Evolutionary conservation across 106 monocot genomes (phyloP), one percentile per base, ranked within the genome.

Genomic region (Phalaenopsis equestris): DNA sequence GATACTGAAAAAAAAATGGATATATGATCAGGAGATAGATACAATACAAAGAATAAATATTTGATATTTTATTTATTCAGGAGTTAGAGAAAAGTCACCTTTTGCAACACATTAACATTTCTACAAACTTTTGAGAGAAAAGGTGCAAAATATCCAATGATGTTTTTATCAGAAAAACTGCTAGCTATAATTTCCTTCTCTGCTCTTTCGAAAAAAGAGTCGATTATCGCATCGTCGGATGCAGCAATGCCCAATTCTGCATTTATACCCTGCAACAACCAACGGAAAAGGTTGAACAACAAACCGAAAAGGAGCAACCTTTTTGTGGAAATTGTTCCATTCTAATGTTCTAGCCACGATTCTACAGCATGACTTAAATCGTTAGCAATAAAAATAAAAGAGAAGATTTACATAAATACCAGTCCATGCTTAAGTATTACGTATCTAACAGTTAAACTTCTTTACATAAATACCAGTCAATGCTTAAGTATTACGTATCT

Each of bases 111-210:
- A 81, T 79, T 86, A 55, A 94, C 86, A 77, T 99, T 99, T 83
- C 95, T 87, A 70, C 99, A 99, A 67, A 99, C 86, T 67, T 93
- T 99, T 78, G 99, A 91, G 43, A 99, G 65, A 82, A 99, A 91
- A 72, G 91, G 88, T 24, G 88, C 99, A 86, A 84, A 95, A 82
- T 65, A 80, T 77, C 99, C 95, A 79, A 99, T 88, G 15, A 99
- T 79, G 56, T 87, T 91, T 78, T 88, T 94, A 49, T 89, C 88
- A 56, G 41, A 36, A 23, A 80, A 78, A 84, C 83, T 67, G 23
- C 89, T 61, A 23, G 91, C 90, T 78, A 99, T 75, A 81, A 99
- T 99, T 88, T 99, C 99, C 81, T 88, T 95, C 85, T 99, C 99
- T 16, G 99, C 87, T 80, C 47, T 91, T 90, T 93, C 99, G 75